Evolutionary conservation across 371 early-diverging fungal genomes (phyloP).

Genomic region (Dinochytrium kinnereticum): DNA sequence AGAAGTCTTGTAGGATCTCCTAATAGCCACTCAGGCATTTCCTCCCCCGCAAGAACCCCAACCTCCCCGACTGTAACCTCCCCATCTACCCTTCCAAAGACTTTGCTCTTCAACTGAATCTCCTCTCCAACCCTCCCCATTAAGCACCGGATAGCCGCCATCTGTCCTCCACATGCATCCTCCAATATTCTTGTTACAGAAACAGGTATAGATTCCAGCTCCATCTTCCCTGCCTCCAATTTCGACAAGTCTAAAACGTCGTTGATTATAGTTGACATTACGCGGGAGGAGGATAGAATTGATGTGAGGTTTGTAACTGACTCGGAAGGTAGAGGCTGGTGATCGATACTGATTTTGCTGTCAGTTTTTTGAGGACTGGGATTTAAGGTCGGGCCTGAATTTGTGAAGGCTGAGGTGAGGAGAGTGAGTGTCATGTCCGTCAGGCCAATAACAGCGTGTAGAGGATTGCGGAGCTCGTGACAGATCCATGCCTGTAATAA

Average conservation of each 20-base stretch:
- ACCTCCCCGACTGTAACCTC: not conserved
- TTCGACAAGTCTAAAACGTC: constrained; percentile 19
- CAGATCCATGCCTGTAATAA: constrained; percentile 17
- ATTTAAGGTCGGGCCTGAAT: not conserved
- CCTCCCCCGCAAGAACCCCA: not conserved
- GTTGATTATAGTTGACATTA: constrained; percentile 19
- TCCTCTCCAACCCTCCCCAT: not conserved
- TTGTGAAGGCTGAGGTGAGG: not conserved
- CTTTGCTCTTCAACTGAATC: not conserved
- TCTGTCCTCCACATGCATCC: not conserved
- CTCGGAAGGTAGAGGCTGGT: not conserved
- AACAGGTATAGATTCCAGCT: constrained; percentile 4
- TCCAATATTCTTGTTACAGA: not conserved
- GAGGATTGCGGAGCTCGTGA: constrained; percentile 14
- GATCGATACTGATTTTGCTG: no score
- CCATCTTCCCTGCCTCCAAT: constrained; percentile 13
- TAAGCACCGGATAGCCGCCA: not conserved
- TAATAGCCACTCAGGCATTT: not conserved
- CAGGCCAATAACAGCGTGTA: constrained; percentile 15
- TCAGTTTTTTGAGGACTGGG: not conserved
- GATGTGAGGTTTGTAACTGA: constrained; percentile 1
- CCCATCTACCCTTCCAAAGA: not conserved
- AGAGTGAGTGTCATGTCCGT: constrained; percentile 6
- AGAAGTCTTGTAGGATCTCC: constrained; percentile 10
- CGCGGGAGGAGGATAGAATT: not conserved